phyloP scores from a whole-genome alignment of 176 grass and related monocot genomes.

The Carex pumila region DNA sequence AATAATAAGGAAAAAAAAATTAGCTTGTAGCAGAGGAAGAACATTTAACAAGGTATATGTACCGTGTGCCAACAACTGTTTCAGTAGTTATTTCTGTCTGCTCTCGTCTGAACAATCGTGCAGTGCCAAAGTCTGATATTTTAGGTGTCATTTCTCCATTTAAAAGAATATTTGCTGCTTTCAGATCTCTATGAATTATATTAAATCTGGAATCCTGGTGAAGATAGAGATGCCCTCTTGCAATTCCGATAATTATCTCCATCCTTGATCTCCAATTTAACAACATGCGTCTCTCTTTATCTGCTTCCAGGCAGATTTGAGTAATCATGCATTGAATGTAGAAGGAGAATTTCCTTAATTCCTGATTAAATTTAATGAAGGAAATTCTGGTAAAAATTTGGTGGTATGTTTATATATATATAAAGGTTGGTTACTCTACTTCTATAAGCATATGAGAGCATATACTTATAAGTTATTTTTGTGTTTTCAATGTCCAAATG shows the following conservation, averaged over 20 bases:
- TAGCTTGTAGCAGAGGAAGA: background rate
- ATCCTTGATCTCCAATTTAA: slow-evolving; percentile 43
- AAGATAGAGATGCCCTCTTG: slow-evolving; percentile 50
- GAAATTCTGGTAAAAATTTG: background rate
- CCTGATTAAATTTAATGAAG: background rate
- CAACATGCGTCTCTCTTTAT: background rate
- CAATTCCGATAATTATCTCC: slow-evolving; percentile 37
- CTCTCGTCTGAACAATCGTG: slow-evolving; percentile 24
- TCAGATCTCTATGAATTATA: slow-evolving; percentile 53
- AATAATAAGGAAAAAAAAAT: background rate
- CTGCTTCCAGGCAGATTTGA: background rate
- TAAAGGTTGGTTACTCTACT: no score
- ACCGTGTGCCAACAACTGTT: slow-evolving; percentile 41
- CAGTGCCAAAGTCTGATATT: slow-evolving; percentile 60
- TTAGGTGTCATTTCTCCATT: slow-evolving; percentile 48
- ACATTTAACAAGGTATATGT: background rate
- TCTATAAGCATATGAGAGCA: no score
- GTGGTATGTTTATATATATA: no score
- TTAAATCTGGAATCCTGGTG: slow-evolving; percentile 53
- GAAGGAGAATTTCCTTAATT: background rate
- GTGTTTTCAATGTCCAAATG: no score
- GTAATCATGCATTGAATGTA: background rate
- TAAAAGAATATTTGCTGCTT: slow-evolving; percentile 59
- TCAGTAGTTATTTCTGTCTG: slow-evolving; percentile 22
- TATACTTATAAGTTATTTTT: no score